A percentile compares a stretch with the other conserved stretches of the same genome.
These are phyloP conservation scores for Skeletonema potamos DNA, from an alignment of 108 stramenopile species.

Conservation along the genomic window DNA sequence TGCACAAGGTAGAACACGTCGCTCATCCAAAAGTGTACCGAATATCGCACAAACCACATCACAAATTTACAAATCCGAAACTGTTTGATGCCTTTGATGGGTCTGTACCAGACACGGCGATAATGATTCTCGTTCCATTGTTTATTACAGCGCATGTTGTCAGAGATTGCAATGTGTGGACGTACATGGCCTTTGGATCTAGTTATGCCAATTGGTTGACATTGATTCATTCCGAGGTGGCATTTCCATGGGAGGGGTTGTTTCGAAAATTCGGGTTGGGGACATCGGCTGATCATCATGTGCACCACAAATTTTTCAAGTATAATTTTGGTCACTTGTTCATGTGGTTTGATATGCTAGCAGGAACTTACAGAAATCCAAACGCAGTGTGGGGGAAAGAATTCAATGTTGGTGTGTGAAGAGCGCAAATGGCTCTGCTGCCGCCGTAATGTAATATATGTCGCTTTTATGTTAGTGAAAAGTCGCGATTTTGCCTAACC, in stretches of 20 bases:
- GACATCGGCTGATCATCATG: constrained; percentile 92
- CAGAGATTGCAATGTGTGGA: constrained; percentile 88
- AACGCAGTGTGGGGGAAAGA: constrained; percentile 57
- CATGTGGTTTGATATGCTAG: constrained; percentile 90
- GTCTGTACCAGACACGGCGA: constrained; percentile 78
- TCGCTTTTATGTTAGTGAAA: neutral
- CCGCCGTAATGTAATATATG: neutral
- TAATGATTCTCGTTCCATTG: constrained; percentile 91
- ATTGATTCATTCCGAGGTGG: constrained; percentile 89
- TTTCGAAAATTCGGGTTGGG: constrained; percentile 84
- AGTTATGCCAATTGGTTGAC: constrained; percentile 89
- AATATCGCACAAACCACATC: constrained; percentile 94
- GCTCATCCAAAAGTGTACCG: constrained; percentile 79
- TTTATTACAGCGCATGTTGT: constrained; percentile 80
- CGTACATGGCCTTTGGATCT: constrained; percentile 94
- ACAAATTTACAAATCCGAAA: constrained; percentile 91
- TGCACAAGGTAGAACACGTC: constrained; percentile 87
- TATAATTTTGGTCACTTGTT: constrained; percentile 96
- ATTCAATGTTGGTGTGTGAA: constrained; percentile 72
- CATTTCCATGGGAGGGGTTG: constrained; percentile 72
- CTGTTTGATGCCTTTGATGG: constrained; percentile 96
- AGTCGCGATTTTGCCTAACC: neutral
- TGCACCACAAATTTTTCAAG: constrained; percentile 95
- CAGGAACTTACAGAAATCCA: constrained; percentile 83
- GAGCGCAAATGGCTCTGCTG: neutral